These are phyloP conservation scores for Zygosaccharomyces kombuchaensis DNA, from an alignment of 805 yeast genomes.

Conservation along the genomic window DNA sequence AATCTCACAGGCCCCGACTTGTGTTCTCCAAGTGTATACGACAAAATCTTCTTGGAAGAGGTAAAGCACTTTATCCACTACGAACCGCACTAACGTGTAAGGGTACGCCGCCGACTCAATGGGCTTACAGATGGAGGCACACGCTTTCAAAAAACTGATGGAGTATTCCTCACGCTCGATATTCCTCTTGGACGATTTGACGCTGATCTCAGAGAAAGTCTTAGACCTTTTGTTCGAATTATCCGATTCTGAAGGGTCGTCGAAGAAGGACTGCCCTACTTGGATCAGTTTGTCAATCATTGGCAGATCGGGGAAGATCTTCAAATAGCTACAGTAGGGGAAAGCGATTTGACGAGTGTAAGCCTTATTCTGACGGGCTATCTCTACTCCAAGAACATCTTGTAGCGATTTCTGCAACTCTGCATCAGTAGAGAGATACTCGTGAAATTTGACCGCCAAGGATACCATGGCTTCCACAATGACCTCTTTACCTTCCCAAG, in stretches of 20 bases:
- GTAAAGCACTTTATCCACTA: slow-evolving; percentile 25
- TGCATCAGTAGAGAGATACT: slow-evolving; percentile 30
- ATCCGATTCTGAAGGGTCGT: slow-evolving; percentile 34
- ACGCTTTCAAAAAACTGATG: slow-evolving; percentile 36
- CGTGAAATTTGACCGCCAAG: slow-evolving; percentile 45
- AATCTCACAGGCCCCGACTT: slow-evolving; percentile 43
- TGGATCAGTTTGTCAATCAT: slow-evolving; percentile 21
- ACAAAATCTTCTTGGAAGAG: slow-evolving; percentile 30
- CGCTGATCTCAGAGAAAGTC: slow-evolving; percentile 31
- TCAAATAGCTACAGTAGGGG: slow-evolving; percentile 48
- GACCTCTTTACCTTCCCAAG: slow-evolving; percentile 85
- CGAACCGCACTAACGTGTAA: slow-evolving; percentile 26
- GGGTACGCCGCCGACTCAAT: slow-evolving; percentile 19
- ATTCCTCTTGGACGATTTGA: slow-evolving; percentile 40
- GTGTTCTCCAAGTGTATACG: slow-evolving; percentile 58
- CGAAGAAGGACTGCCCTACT: slow-evolving; percentile 39
- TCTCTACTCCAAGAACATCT: slow-evolving; percentile 52
- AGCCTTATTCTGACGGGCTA: slow-evolving; percentile 57
- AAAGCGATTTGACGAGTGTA: slow-evolving; percentile 58
- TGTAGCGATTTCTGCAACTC: slow-evolving; percentile 39
- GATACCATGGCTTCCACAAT: slow-evolving; percentile 67
- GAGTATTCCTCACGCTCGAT: slow-evolving; percentile 48
- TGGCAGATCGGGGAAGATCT: slow-evolving; percentile 31
- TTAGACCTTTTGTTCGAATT: slow-evolving; percentile 24
- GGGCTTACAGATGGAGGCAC: slow-evolving; percentile 35